Evolutionary conservation across 345 rosid species (phyloP).

Genomic region (Pelargonium nanum): DNA sequence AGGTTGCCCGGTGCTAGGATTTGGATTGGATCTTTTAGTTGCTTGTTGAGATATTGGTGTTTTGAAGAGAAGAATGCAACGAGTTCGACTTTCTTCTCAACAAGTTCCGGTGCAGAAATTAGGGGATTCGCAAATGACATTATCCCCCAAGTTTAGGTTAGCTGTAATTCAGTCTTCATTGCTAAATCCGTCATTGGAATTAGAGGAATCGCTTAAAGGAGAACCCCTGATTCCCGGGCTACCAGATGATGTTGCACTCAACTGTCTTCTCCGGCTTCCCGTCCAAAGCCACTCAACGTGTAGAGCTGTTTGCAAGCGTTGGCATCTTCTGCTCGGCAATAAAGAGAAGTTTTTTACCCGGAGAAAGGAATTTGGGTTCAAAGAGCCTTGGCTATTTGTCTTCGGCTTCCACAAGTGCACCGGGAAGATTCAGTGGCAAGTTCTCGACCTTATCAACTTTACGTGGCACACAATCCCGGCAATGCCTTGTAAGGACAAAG

Average conservation of each 20-base stretch:
- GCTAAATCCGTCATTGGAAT: slow-evolving; percentile 33
- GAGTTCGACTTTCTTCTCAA: slow-evolving; percentile 63
- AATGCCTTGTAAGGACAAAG: slow-evolving; percentile 77
- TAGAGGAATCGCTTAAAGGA: slow-evolving; percentile 33
- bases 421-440: slow-evolving; percentile 77
- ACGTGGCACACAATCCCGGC: slow-evolving; percentile 75
- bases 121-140: slow-evolving; percentile 69
- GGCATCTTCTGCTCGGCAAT: slow-evolving; percentile 56
- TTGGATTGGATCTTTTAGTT: slow-evolving; percentile 2
- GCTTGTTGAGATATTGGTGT: background rate
- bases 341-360: slow-evolving; percentile 61
- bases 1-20: background rate
- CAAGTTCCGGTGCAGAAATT: slow-evolving; percentile 61
- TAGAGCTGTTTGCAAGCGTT: slow-evolving; percentile 66
- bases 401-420: slow-evolving; percentile 65
- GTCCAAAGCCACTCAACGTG: slow-evolving; percentile 53
- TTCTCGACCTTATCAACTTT: slow-evolving; percentile 53
- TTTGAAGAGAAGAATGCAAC: slow-evolving; percentile 42
- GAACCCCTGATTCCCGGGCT: slow-evolving; percentile 78
- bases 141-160: slow-evolving; percentile 65
- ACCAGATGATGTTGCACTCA: slow-evolving; percentile 75
- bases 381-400: slow-evolving; percentile 79
- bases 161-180: slow-evolving; percentile 46
- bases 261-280: slow-evolving; percentile 70
- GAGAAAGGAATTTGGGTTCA: slow-evolving; percentile 59